Evolutionary conservation across 352 stramenopile species (phyloP).

Genomic region (Phytophthora pisi): DNA sequence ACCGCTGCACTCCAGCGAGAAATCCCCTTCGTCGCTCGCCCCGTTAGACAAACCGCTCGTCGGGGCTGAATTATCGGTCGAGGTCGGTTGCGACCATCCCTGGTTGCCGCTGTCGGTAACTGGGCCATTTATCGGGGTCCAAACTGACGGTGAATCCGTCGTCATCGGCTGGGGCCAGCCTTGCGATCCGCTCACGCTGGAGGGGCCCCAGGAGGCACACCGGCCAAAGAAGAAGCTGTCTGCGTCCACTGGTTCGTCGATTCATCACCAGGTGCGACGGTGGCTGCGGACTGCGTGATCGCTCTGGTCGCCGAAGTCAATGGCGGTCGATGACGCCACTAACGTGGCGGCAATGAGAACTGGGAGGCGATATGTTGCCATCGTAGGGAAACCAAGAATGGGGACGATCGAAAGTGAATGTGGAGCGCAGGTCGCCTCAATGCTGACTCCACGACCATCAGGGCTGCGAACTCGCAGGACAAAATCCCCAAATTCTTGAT

Average conservation of each 20-base stretch:
- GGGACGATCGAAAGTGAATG: no score
- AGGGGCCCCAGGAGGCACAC: no score
- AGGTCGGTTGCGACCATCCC: slow-evolving; percentile 1
- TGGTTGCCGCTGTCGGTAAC: neutral
- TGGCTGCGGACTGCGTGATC: neutral
- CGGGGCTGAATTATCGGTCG: neutral
- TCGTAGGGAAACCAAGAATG: neutral
- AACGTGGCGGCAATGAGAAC: neutral
- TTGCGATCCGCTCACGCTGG: neutral
- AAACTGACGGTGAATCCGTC: neutral
- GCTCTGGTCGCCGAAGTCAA: neutral
- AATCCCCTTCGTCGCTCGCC: neutral
- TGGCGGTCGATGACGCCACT: neutral
- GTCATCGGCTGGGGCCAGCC: neutral
- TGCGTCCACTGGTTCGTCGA: neutral
- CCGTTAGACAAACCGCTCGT: neutral
- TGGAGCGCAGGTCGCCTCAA: no score
- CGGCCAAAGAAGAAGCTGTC: neutral
- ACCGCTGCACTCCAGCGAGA: neutral
- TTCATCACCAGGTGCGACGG: neutral
- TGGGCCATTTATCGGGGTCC: neutral
- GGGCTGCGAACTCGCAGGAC: no score
- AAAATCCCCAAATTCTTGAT: no score
- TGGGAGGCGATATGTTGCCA: neutral
- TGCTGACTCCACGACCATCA: no score